Conservation (phyloP, 345 rosid genomes). For the Populus pruinosa region DNA sequence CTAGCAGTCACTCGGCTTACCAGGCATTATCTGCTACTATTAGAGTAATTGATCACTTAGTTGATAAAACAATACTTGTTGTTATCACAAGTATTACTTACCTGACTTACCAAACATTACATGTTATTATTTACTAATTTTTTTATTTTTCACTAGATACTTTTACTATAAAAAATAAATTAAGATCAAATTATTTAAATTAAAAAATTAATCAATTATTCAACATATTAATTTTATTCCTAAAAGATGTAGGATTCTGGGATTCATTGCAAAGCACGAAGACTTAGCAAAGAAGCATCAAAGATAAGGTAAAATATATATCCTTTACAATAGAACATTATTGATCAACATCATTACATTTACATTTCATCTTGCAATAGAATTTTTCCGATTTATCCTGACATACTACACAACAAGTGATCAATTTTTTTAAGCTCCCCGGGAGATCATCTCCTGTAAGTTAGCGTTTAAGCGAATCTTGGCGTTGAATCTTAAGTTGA, state of each 20-base stretch:
- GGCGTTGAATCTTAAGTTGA: slow-evolving; percentile 31
- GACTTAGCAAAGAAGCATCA: neutral
- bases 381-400: neutral
- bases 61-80: rapidly evolving
- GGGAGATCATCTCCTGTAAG: slow-evolving; percentile 25
- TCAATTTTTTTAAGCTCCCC: slow-evolving; percentile 9
- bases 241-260: too few species aligned
- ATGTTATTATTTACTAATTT: rapidly evolving
- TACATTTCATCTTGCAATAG: neutral
- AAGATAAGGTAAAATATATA: neutral
- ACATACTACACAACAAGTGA: neutral
- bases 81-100: rapidly evolving
- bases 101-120: rapidly evolving
- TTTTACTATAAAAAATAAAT: too few species aligned
- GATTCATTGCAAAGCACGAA: too few species aligned
- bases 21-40: rapidly evolving
- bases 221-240: too few species aligned
- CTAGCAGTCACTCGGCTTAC: too few species aligned
- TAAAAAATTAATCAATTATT: too few species aligned
- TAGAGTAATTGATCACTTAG: too few species aligned
- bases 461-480: slow-evolving; percentile 31
- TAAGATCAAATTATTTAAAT: rapidly evolving
- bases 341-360: neutral
- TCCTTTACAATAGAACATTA: neutral
- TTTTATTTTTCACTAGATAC: rapidly evolving